A percentile compares a stretch with the other conserved stretches of the same genome.
Conservation (phyloP, 495 filamentous ascomycete species). For the Penicillium coffeae region DNA sequence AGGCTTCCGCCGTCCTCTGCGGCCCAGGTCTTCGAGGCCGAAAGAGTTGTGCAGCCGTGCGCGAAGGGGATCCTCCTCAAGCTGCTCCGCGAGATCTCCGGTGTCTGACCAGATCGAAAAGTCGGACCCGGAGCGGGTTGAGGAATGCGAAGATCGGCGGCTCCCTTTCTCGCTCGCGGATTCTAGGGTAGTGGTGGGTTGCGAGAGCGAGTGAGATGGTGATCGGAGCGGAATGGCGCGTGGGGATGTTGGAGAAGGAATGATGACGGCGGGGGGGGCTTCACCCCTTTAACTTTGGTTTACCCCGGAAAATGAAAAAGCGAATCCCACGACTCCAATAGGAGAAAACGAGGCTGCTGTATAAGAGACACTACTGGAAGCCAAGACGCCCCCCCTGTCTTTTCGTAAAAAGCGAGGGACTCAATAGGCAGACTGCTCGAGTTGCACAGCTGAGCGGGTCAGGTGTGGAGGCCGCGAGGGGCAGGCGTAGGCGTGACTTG, state of each 20-base stretch:
- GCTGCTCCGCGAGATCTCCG: conserved; percentile 88
- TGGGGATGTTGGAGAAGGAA: conserved; percentile 53
- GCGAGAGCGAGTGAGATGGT: conserved; percentile 39
- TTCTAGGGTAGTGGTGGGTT: conserved; percentile 32
- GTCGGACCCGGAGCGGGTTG: conserved; percentile 62
- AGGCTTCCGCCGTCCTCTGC: conserved; percentile 30
- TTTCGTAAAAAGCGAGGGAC: too few relatives aligned
- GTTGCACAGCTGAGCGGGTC: not conserved
- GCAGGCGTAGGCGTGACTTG: not conserved
- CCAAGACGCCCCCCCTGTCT: too few relatives aligned
- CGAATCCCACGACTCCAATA: not conserved
- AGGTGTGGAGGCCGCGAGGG: not conserved
- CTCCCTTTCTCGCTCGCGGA: conserved; percentile 45
- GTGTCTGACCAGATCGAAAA: conserved; percentile 88
- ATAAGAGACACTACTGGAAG: not conserved
- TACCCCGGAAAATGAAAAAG: conserved; percentile 2
- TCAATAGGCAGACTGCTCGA: not conserved
- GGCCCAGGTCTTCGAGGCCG: conserved; percentile 49
- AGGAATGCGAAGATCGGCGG: conserved; percentile 53
- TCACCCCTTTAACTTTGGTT: not conserved
- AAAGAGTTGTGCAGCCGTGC: conserved; percentile 59
- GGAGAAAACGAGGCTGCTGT: not conserved
- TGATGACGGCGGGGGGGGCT: conserved; percentile 47
- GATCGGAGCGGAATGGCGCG: conserved; percentile 56
- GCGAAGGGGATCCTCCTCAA: conserved; percentile 72